A percentile compares a stretch with the other conserved stretches of the same genome.
Evolutionary conservation across 2,329 filamentous ascomycete genomes (phyloP).

Genomic region (Penicillium olsonii): DNA sequence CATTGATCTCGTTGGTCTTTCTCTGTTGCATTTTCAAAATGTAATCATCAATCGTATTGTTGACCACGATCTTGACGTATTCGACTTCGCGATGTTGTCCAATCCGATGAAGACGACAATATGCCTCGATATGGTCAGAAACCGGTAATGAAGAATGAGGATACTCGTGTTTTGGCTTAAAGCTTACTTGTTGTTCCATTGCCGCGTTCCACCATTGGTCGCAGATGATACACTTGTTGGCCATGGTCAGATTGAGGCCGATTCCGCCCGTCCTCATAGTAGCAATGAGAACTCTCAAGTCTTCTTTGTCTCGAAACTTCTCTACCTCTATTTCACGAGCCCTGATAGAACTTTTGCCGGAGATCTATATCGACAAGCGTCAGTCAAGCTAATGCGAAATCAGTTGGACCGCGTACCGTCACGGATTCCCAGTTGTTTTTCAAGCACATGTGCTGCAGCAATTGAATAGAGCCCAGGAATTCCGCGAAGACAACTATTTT

Average conservation of each 20-base stretch:
- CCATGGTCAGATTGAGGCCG: conserved; percentile 4
- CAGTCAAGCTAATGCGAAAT: background rate
- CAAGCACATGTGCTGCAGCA: conserved; percentile 54
- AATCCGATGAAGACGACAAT: too few relatives aligned
- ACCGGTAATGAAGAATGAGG: too few relatives aligned
- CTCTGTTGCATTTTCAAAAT: too few relatives aligned
- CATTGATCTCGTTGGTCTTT: too few relatives aligned
- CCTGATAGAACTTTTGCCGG: background rate
- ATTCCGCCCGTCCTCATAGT: conserved; percentile 1
- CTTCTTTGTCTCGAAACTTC: background rate
- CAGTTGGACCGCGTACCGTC: background rate
- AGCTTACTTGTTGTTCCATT: conserved; percentile 4
- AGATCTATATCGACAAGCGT: background rate
- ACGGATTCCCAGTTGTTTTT: conserved; percentile 35
- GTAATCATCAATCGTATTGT: too few relatives aligned
- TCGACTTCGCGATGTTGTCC: too few relatives aligned
- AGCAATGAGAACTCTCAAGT: background rate
- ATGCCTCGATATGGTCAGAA: too few relatives aligned
- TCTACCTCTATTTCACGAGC: background rate
- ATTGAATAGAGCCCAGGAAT: conserved; percentile 55
- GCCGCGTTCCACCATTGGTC: conserved; percentile 11
- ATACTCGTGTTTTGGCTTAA: too few relatives aligned
- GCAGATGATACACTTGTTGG: conserved; percentile 6
- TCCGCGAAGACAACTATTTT: conserved; percentile 65
- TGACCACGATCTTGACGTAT: too few relatives aligned